Percentiles rank a stretch among this genome's conserved stretches.
Evolutionary conservation across 2,329 filamentous ascomycete genomes (phyloP).

Genomic region (Stagonosporopsis cucurbitacearum): DNA sequence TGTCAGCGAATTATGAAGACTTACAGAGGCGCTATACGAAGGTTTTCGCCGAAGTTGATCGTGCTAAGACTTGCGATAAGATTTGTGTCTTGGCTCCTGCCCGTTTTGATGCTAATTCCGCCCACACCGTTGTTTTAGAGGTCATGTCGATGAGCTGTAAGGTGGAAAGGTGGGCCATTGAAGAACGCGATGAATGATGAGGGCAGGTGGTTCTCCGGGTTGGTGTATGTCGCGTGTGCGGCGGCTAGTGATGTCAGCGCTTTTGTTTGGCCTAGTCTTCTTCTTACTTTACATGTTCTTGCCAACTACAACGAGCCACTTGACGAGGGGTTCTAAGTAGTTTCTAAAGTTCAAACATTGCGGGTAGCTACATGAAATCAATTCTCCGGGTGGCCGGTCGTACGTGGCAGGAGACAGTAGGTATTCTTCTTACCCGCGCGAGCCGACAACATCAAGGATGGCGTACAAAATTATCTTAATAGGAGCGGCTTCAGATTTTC

Average conservation of each 20-base stretch:
- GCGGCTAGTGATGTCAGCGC: background rate
- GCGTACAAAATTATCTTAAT: no score
- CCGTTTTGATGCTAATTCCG: slow-evolving; percentile 10
- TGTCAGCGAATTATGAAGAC: slow-evolving; percentile 5
- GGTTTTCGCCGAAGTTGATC: slow-evolving; percentile 10
- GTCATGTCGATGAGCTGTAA: background rate
- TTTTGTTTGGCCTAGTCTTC: no score
- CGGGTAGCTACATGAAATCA: no score
- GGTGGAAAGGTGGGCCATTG: background rate
- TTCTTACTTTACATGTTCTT: background rate
- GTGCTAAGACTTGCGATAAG: slow-evolving; percentile 23
- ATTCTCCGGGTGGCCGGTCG: no score
- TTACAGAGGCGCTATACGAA: slow-evolving; percentile 3
- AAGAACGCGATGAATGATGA: background rate
- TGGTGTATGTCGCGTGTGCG: background rate
- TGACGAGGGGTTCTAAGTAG: no score
- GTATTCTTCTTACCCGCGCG: no score
- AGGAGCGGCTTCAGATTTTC: no score
- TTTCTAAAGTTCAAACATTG: no score
- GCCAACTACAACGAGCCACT: no score
- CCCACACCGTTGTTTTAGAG: slow-evolving; percentile 11
- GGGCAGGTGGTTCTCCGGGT: background rate
- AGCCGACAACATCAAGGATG: no score
- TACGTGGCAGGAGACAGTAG: no score
- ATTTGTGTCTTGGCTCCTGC: slow-evolving; percentile 19